phyloP scores from a whole-genome alignment of 2,329 filamentous ascomycete species.

The Claviceps sp. region DNA sequence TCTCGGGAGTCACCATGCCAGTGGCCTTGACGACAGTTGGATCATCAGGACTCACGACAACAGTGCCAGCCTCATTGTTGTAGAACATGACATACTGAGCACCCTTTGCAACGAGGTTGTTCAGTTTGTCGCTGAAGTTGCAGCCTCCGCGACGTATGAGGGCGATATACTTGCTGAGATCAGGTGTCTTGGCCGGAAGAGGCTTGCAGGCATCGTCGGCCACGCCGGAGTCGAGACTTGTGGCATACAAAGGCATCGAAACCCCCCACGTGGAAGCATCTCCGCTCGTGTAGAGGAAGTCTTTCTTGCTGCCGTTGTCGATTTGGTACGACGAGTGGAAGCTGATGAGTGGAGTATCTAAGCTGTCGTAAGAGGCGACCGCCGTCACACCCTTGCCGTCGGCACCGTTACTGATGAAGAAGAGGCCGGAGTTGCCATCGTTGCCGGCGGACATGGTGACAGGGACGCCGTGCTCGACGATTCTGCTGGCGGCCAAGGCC shows the following conservation, averaged over 20 bases:
- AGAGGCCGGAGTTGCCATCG: slow-evolving; percentile 26
- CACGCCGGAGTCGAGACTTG: slow-evolving; percentile 20
- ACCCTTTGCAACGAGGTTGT: slow-evolving; percentile 22
- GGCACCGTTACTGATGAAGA: slow-evolving; percentile 24
- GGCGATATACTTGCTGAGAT: slow-evolving; percentile 38
- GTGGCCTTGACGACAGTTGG: slow-evolving; percentile 19
- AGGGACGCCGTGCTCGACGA: slow-evolving; percentile 28
- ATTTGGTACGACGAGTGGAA: slow-evolving; percentile 23
- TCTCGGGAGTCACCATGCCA: slow-evolving; percentile 22
- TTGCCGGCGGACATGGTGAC: slow-evolving; percentile 31
- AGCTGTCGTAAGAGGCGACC: slow-evolving; percentile 30
- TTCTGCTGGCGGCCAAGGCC: slow-evolving; percentile 25
- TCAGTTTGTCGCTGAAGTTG: not conserved
- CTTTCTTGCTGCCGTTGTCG: slow-evolving; percentile 4
- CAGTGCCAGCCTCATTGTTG: slow-evolving; percentile 33
- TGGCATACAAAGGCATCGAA: slow-evolving; percentile 15
- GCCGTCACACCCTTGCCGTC: slow-evolving; percentile 28
- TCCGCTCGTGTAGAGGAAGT: not conserved
- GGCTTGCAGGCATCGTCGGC: slow-evolving; percentile 17
- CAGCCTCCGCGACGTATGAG: slow-evolving; percentile 31
- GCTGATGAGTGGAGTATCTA: slow-evolving; percentile 23
- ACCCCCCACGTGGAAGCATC: slow-evolving; percentile 6
- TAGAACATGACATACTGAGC: slow-evolving; percentile 50
- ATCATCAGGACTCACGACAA: not conserved
- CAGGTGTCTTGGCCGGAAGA: slow-evolving; percentile 32